Evolutionary conservation across 1,284 basidiomycete genomes (phyloP).

Genomic region (Anthracocystis setariae): DNA sequence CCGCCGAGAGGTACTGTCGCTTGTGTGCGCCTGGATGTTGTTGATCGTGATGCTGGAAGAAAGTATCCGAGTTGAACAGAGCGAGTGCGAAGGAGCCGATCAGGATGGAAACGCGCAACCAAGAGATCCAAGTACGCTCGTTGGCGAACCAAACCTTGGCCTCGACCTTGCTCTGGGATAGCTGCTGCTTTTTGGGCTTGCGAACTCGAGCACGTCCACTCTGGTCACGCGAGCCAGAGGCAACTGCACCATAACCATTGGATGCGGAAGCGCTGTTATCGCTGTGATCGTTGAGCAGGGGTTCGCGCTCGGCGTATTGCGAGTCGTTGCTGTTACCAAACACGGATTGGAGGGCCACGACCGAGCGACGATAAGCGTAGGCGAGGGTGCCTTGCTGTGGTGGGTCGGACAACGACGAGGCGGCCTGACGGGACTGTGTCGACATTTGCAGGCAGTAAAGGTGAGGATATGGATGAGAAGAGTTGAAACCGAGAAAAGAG

Average conservation of each 20-base stretch:
- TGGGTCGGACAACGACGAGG: conserved; percentile 42
- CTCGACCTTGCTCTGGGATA: conserved; percentile 63
- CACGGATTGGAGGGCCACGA: conserved; percentile 52
- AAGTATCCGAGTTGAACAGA: conserved; percentile 82
- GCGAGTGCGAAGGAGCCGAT: conserved; percentile 87
- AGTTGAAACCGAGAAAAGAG: too few relatives aligned
- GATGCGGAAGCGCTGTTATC: conserved; percentile 8
- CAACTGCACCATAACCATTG: conserved; percentile 39
- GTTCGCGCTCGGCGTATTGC: conserved; percentile 53
- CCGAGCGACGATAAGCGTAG: conserved; percentile 54
- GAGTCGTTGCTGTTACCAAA: conserved; percentile 46
- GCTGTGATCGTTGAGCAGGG: conserved; percentile 33
- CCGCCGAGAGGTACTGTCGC: conserved; percentile 31
- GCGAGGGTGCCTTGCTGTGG: conserved; percentile 50
- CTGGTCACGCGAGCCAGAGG: conserved; percentile 13
- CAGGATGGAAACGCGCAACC: conserved; percentile 85
- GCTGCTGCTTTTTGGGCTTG: conserved; percentile 71
- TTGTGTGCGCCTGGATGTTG: conserved; percentile 29
- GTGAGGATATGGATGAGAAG: background rate
- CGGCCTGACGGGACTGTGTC: conserved; percentile 27
- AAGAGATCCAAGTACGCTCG: conserved; percentile 80
- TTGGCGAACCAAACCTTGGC: conserved; percentile 68
- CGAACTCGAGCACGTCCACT: conserved; percentile 43
- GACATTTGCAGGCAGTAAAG: conserved; percentile 13
- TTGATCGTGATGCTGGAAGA: conserved; percentile 54